These are phyloP conservation scores for Collybia sordida DNA, from an alignment of 768 basidiomycete species.

Conservation along the genomic window DNA sequence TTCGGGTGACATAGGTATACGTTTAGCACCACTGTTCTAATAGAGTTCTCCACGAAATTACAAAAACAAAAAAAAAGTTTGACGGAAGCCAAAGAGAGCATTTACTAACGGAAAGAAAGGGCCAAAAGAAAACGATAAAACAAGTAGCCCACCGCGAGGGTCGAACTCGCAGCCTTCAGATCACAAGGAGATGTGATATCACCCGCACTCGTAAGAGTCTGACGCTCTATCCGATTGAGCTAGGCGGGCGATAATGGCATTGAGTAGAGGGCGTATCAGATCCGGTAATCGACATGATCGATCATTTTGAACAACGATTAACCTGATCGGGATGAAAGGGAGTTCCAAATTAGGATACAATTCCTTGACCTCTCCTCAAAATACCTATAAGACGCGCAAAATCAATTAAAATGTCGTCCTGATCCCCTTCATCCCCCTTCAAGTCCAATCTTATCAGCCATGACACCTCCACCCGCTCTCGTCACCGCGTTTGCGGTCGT, in stretches of 20 bases:
- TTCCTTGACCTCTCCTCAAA: too few species aligned
- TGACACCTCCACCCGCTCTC: slow-evolving; percentile 2
- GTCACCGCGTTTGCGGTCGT: slow-evolving; percentile 9
- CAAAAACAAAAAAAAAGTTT: neutral
- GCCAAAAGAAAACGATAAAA: too few species aligned
- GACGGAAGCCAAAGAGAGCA: too few species aligned
- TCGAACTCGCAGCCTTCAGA: slow-evolving; percentile 88
- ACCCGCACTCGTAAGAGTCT: slow-evolving; percentile 41
- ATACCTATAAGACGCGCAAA: neutral
- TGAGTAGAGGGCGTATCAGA: too few species aligned
- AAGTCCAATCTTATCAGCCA: neutral
- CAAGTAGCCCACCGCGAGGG: slow-evolving; percentile 74
- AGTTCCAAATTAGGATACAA: too few species aligned
- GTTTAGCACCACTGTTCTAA: too few species aligned
- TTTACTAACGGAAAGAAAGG: too few species aligned
- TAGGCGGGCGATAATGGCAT: slow-evolving; percentile 41
- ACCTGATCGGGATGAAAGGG: too few species aligned
- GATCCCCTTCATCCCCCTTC: neutral
- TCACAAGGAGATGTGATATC: slow-evolving; percentile 16
- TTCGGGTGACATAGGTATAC: too few species aligned
- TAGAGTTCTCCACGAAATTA: neutral
- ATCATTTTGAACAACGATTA: too few species aligned
- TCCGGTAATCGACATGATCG: too few species aligned
- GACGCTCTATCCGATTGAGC: slow-evolving; percentile 68
- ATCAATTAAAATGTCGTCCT: neutral